A percentile compares a stretch with the other conserved stretches of the same genome.
Evolutionary conservation across 768 basidiomycete genomes (phyloP).

Genomic region (Glaciozyma martinii): DNA sequence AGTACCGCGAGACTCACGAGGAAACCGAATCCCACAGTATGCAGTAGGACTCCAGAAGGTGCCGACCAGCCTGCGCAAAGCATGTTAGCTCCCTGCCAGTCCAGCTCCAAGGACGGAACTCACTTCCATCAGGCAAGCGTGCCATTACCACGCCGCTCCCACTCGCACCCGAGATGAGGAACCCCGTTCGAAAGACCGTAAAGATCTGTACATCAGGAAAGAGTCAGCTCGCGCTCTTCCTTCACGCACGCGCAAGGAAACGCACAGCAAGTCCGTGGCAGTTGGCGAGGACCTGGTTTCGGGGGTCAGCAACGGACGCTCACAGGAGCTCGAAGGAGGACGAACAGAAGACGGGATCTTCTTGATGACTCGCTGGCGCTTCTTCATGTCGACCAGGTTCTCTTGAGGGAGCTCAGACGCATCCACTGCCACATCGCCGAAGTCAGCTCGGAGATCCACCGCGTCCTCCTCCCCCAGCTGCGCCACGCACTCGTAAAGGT

Average conservation of each 20-base stretch:
- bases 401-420: constrained; percentile 18
- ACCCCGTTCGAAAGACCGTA: constrained; percentile 12
- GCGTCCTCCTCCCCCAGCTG: neutral
- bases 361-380: constrained; percentile 21
- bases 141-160: constrained; percentile 19
- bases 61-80: constrained; percentile 10
- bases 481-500: constrained; percentile 9
- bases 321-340: neutral
- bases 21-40: constrained; percentile 8
- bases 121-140: constrained; percentile 21
- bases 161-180: neutral
- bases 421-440: neutral
- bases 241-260: neutral
- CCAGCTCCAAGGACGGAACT: neutral
- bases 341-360: constrained; percentile 24
- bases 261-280: neutral
- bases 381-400: constrained; percentile 13
- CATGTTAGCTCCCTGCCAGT: neutral
- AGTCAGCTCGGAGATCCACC: neutral
- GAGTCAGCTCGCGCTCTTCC: neutral
- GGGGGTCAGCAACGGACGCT: neutral
- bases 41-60: constrained; percentile 13
- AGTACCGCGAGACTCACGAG: neutral
- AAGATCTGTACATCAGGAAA: neutral
- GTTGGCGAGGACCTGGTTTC: neutral